phyloP scores from a whole-genome alignment of 169 alveolate genomes.

The Theileria orientalis region DNA sequence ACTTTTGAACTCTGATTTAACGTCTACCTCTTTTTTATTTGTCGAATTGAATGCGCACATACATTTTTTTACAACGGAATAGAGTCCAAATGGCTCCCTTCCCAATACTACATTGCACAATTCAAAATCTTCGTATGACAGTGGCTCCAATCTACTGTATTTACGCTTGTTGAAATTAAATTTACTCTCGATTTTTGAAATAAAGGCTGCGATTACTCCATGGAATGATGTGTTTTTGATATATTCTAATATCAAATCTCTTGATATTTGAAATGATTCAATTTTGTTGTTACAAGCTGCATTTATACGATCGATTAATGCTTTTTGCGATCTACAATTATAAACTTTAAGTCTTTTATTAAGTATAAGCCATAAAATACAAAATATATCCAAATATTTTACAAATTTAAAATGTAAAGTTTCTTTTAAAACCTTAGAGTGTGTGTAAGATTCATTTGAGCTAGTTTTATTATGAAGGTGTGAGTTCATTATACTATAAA shows the following conservation, averaged over 20 bases:
- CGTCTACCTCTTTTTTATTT: not conserved
- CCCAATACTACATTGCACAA: slow-evolving; percentile 26
- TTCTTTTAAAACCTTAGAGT: slow-evolving; percentile 29
- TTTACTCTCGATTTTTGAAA: not conserved
- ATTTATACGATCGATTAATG: not conserved
- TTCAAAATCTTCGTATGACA: slow-evolving; percentile 23
- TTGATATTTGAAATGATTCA: not conserved
- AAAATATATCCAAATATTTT: slow-evolving; percentile 63
- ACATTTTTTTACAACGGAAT: not conserved
- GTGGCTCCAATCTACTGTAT: not conserved
- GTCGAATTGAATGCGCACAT: not conserved
- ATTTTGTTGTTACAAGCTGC: not conserved
- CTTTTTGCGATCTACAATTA: slow-evolving; percentile 29
- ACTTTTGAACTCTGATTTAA: not conserved
- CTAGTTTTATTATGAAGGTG: not conserved
- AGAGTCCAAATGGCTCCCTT: slow-evolving; percentile 49
- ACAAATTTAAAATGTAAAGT: slow-evolving; percentile 55
- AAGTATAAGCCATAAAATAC: slow-evolving; percentile 59
- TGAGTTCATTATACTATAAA: not conserved
- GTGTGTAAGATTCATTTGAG: not conserved
- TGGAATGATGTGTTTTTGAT: slow-evolving; percentile 17
- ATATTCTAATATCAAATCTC: not conserved
- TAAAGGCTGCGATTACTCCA: not conserved
- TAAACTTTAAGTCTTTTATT: slow-evolving; percentile 58
- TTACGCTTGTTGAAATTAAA: not conserved